Evolutionary conservation across 2,329 filamentous ascomycete species (phyloP), one percentile per base, ranked within the genome.

Genomic region (Trichoderma gracile): DNA sequence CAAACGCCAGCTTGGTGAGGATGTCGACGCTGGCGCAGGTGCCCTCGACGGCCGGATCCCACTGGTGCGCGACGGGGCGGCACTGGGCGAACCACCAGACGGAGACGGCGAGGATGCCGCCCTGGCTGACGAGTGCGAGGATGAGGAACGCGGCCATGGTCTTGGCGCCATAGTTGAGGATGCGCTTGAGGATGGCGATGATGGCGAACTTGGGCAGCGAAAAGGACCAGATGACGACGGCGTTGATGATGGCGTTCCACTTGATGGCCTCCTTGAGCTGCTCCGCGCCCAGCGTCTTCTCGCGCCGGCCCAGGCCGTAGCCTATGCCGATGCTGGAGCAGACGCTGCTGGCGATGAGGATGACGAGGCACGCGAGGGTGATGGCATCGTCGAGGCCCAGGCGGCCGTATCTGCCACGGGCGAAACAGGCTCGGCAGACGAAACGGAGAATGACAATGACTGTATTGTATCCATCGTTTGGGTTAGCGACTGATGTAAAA

Each of bases 161-260:
- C 27, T 70, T 69, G 21, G 55, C 23, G 15, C 71, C 71, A 63
- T 72, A 72, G 49, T 70, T 67, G 55, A 72, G 69, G 21, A 72
- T 72, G 5, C 70, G 67, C 33, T 72, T 72, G 27, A 72, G 66
- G 40, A 69, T 71, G 10, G 71, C 70, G 38, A 72, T 67, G 27
- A 72, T 69, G 55, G 71, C 71, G 52, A 72, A 72, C 7, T 72
- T 72, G 9, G 71, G 71, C 1, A 72, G 63, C 4, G 71, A 72
- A 49, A 72, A 72, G 3, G 69, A 68, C 69, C 69, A 72, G 23
- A 72, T 69, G 10, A 72, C 57, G 17, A 72, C 66, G 9, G 68
- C 67, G 64, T 68, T 71, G 55, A 70, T 71, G 25, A 72, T 71
- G 45, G 66, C 65, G 46, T 72, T 72, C 68, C 69, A 72, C 46